Evolutionary conservation across 1,139 yeast genomes (phyloP).

Genomic region (Debaryomycetaceae sp.): DNA sequence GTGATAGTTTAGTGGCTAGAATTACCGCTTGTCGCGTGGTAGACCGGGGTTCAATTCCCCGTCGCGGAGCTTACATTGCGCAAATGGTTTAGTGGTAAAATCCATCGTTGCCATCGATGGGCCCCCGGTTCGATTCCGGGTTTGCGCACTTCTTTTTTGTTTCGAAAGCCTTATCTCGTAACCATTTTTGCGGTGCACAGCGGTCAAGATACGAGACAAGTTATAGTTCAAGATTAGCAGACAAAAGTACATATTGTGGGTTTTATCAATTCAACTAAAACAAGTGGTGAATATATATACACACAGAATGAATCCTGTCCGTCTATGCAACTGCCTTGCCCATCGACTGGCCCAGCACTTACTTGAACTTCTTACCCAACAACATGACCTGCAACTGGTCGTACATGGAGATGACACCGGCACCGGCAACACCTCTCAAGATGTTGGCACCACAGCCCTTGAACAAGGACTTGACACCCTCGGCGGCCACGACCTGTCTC

Average conservation of each 20-base stretch:
- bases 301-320: too few relatives aligned
- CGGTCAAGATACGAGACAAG: too few relatives aligned
- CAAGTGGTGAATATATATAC: neutral
- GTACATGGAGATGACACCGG: slow-evolving; percentile 44
- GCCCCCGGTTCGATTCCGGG: slow-evolving; percentile 15
- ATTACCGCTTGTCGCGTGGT: slow-evolving; percentile 47
- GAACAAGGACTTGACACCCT: slow-evolving; percentile 40
- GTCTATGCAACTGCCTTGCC: too few relatives aligned
- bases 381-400: slow-evolving; percentile 42
- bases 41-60: slow-evolving; percentile 67
- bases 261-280: too few relatives aligned
- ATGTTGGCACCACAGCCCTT: slow-evolving; percentile 49
- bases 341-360: too few relatives aligned
- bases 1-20: slow-evolving; percentile 40
- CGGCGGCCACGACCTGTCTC: slow-evolving; percentile 41
- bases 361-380: slow-evolving; percentile 38
- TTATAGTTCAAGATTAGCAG: too few relatives aligned
- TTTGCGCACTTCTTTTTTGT: slow-evolving; percentile 6
- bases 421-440: slow-evolving; percentile 50
- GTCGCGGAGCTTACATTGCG: slow-evolving; percentile 38
- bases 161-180: too few relatives aligned
- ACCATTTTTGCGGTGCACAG: too few relatives aligned
- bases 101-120: slow-evolving; percentile 12
- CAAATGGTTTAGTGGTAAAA: slow-evolving; percentile 13
- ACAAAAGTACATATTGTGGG: too few relatives aligned